Evolutionary conservation across 2,329 filamentous ascomycete species (phyloP).

Genomic region (Penicillium sp.): DNA sequence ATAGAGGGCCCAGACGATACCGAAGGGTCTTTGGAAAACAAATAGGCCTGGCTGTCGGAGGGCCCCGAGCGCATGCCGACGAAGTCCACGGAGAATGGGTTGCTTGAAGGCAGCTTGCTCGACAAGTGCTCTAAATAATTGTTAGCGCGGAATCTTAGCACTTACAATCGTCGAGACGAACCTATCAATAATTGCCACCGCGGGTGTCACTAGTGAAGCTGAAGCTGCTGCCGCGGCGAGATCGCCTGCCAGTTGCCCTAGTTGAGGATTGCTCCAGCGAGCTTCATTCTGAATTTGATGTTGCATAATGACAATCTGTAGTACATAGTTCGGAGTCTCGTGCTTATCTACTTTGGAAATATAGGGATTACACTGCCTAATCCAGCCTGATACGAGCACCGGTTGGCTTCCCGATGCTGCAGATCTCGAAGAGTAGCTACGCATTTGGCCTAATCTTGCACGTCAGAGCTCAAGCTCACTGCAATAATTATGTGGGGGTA

Average conservation of each 20-base stretch:
- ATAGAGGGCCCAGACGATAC: conserved; percentile 58
- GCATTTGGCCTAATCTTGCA: not conserved
- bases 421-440: not conserved
- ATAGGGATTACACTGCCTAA: not conserved
- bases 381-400: not conserved
- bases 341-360: conserved; percentile 4
- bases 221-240: conserved; percentile 25
- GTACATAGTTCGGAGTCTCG: not conserved
- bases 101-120: conserved; percentile 25
- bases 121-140: conserved; percentile 21
- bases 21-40: conserved; percentile 37
- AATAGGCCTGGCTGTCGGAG: conserved; percentile 26
- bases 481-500: conserved; percentile 2
- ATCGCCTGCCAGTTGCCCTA: conserved; percentile 22
- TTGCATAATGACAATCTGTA: conserved; percentile 11
- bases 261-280: conserved; percentile 8
- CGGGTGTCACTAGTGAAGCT: conserved; percentile 25
- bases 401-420: conserved; percentile 4
- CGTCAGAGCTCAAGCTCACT: not conserved
- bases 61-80: conserved; percentile 19
- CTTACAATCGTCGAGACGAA: conserved; percentile 2
- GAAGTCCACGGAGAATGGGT: conserved; percentile 22
- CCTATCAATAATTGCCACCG: conserved; percentile 31
- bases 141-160: not conserved
- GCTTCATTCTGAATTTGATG: not conserved